Conservation (phyloP, 2,329 filamentous ascomycete species). For the Cadophora sp. region DNA sequence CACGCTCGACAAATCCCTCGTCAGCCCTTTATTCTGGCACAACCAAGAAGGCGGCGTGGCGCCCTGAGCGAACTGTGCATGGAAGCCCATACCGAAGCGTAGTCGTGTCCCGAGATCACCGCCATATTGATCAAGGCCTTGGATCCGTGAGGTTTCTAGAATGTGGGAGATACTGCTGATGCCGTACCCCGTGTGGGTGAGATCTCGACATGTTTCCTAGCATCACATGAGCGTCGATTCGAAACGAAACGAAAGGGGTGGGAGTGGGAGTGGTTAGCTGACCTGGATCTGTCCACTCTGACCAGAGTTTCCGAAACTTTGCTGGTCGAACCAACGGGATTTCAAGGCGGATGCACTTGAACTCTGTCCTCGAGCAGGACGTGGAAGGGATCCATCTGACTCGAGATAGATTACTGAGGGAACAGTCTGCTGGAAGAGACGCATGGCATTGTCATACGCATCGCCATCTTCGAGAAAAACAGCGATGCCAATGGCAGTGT, state of each 20-base stretch:
- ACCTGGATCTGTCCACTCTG: slow-evolving; percentile 32
- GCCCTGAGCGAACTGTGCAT: slow-evolving; percentile 29
- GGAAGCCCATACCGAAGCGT: slow-evolving; percentile 38
- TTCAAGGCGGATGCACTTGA: slow-evolving; percentile 20
- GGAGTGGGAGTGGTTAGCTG: no score
- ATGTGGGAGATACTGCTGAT: slow-evolving; percentile 43
- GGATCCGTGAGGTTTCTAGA: slow-evolving; percentile 43
- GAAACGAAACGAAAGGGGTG: no score
- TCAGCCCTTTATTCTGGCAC: slow-evolving; percentile 27
- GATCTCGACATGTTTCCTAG: slow-evolving; percentile 44
- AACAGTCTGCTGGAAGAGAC: slow-evolving; percentile 37
- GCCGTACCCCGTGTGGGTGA: slow-evolving; percentile 41
- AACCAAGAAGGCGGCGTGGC: slow-evolving; percentile 31
- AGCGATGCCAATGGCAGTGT: slow-evolving; percentile 34
- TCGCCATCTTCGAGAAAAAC: slow-evolving; percentile 40
- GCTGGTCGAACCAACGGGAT: slow-evolving; percentile 24
- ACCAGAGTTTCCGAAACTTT: slow-evolving; percentile 24
- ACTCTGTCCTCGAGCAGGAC: slow-evolving; percentile 21
- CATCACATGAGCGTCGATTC: neutral
- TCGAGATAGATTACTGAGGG: slow-evolving; percentile 43
- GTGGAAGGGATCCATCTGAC: slow-evolving; percentile 37
- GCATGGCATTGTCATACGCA: slow-evolving; percentile 40
- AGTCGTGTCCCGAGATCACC: slow-evolving; percentile 37
- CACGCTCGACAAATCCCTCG: slow-evolving; percentile 30
- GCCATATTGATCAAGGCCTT: slow-evolving; percentile 40